Base-by-base conservation (phyloP, 2,329 filamentous ascomycete genomes). In the Diaporthe sp. region DNA sequence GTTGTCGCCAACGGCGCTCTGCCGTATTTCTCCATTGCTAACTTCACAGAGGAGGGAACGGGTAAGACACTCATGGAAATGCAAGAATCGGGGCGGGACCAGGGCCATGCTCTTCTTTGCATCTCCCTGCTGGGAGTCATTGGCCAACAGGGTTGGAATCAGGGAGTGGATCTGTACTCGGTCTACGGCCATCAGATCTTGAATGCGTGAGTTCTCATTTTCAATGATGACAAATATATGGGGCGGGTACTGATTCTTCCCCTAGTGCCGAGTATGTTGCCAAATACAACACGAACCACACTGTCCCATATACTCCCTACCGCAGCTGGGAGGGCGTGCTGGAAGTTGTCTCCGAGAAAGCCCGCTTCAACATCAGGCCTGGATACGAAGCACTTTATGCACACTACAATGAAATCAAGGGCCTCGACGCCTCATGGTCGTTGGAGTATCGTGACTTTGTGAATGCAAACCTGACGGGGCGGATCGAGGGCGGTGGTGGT, bases 221-320 rank as follows among this genome's bases (percentile, higher is more conserved):
- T 8, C n/a, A 10, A 25, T 22, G 3, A 53, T 7, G 22, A 25
- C 15, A 25, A 13, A 12, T n/a, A 9, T 9, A 53, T 4, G 17
- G 19, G 6, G n/a, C 9, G 46, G 17, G 10, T 25, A 4, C 49
- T 53, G 49, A 25, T 53, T 6, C 6, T 5, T 15, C 2, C 37
- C 37, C 1, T 74, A 83, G 82, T n/a, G 77, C 80, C 39, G 84
- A 86, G 73, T 85, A 86, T 53, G 78, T 76, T 7, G 80, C 82
- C 7, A 86, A 85, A 75, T 87, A 87, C 79, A 88, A 87, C 76
- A 77, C 83, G 7, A 84, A 83, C 37, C 62, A 86, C 15, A 81
- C 85, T 15, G 86, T 87, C 10, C 86, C 85, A 2, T 88, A 85
- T 76, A 83, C 81, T 0, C 79, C 80, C 0, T 87, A 86, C 76